A percentile compares a stretch with the other conserved stretches of the same genome.
Evolutionary conservation across 768 basidiomycete species (phyloP).

Genomic region (Termitomyces sp.): DNA sequence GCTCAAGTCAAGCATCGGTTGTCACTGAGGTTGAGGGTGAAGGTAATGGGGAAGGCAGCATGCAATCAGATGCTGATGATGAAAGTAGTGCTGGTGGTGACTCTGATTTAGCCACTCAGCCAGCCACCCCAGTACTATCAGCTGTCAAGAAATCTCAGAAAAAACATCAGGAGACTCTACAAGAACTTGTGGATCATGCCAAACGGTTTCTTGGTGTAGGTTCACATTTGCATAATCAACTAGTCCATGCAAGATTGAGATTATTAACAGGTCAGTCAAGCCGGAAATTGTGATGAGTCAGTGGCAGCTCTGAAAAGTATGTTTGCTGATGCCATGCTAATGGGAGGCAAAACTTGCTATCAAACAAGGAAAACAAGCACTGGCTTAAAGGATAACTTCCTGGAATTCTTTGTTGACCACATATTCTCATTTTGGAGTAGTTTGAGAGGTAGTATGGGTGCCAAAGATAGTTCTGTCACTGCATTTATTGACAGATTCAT

Average conservation of each 20-base stretch:
- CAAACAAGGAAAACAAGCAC: neutral
- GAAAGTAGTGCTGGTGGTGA: no score
- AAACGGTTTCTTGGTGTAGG: no score
- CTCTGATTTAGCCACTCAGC: no score
- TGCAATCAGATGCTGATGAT: no score
- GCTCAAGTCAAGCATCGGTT: neutral
- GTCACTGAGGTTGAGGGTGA: neutral
- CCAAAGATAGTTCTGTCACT: neutral
- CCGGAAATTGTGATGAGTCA: neutral
- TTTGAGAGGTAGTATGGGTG: neutral
- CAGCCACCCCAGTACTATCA: no score
- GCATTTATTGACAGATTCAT: neutral
- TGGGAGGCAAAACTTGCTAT: neutral
- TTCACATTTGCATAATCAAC: no score
- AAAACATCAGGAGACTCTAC: no score
- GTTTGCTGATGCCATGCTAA: neutral
- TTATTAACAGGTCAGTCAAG: neutral
- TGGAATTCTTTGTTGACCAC: neutral
- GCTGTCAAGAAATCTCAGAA: no score
- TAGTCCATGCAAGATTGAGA: neutral
- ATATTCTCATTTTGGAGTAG: neutral
- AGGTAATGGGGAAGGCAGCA: neutral
- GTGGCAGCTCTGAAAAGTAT: neutral
- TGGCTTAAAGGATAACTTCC: neutral
- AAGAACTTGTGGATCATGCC: no score